These are phyloP conservation scores for Tylopilus rubrobrunneus DNA, from an alignment of 768 basidiomycete species.

Conservation along the genomic window DNA sequence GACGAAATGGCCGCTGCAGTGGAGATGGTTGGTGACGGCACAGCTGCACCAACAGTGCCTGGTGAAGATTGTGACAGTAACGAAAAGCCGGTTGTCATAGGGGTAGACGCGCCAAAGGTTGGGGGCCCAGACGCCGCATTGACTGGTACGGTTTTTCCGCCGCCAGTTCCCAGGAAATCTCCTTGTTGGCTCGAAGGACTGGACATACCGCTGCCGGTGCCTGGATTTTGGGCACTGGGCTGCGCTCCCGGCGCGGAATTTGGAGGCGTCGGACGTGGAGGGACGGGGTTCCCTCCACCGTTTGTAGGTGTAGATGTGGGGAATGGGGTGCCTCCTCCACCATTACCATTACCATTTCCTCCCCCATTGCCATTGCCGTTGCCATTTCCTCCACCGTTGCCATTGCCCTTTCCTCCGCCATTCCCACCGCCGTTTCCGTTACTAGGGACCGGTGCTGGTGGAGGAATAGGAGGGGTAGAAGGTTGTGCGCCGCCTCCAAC, in stretches of 20 bases:
- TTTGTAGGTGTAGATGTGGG: neutral
- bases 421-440: too few species aligned
- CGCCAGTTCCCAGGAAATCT: neutral
- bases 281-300: neutral
- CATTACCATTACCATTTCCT: neutral
- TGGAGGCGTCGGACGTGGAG: neutral
- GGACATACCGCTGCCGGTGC: too few species aligned
- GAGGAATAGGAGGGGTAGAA: conserved; percentile 2
- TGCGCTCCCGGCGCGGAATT: neutral
- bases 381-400: neutral
- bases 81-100: neutral
- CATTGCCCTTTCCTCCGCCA: too few species aligned
- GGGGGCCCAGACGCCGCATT: neutral
- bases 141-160: neutral
- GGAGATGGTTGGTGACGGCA: conserved; percentile 4
- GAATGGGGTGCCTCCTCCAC: neutral
- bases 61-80: neutral
- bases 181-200: neutral
- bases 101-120: neutral
- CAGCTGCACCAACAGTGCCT: conserved; percentile 9
- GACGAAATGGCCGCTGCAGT: conserved; percentile 7
- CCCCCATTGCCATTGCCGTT: too few species aligned
- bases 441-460: neutral
- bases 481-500: conserved; percentile 17
- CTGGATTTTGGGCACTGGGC: neutral